Percentiles rank a stretch among this genome's conserved stretches.
Conservation (phyloP, 1,284 basidiomycete genomes). For the Ceratobasidium sp. region DNA sequence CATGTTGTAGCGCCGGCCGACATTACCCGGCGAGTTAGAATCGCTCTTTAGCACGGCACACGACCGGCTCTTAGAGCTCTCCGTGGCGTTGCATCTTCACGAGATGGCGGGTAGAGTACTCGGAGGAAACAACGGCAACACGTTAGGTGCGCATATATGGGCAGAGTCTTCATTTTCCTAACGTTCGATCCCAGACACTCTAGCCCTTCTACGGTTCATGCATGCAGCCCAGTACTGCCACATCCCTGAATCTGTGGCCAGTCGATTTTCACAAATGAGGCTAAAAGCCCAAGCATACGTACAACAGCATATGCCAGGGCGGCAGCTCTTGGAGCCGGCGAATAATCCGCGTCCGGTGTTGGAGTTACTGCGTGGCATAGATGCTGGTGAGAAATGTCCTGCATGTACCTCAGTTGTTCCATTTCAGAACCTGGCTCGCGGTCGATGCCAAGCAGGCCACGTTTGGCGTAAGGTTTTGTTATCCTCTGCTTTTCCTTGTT, state of each 20-base stretch:
- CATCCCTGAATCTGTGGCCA: not conserved
- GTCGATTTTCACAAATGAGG: not conserved
- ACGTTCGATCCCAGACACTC: not conserved
- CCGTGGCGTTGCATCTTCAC: constrained; percentile 7
- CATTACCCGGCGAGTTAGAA: constrained; percentile 9
- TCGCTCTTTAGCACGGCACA: not conserved
- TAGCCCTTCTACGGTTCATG: constrained; percentile 16
- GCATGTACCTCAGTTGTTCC: constrained; percentile 15
- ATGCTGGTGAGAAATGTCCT: constrained; percentile 31
- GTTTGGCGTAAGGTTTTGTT: constrained; percentile 22
- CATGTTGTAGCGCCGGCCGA: constrained; percentile 2
- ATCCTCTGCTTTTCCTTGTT: too few relatives aligned
- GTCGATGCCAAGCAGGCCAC: constrained; percentile 28
- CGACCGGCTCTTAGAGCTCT: constrained; percentile 1
- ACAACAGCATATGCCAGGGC: not conserved
- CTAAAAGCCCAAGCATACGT: not conserved
- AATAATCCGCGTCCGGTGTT: not conserved
- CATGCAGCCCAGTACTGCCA: constrained; percentile 24
- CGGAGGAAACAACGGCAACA: not conserved
- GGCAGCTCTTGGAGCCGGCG: not conserved
- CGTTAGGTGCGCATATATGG: not conserved
- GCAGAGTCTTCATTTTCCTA: not conserved
- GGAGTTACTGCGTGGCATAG: not conserved
- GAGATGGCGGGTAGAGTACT: not conserved
- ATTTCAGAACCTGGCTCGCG: constrained; percentile 29